Percentiles rank a stretch among this genome's conserved stretches.
These are phyloP conservation scores for Tieghemostelium lacteum DNA, from an alignment of 78 protist species.

Conservation along the genomic window DNA sequence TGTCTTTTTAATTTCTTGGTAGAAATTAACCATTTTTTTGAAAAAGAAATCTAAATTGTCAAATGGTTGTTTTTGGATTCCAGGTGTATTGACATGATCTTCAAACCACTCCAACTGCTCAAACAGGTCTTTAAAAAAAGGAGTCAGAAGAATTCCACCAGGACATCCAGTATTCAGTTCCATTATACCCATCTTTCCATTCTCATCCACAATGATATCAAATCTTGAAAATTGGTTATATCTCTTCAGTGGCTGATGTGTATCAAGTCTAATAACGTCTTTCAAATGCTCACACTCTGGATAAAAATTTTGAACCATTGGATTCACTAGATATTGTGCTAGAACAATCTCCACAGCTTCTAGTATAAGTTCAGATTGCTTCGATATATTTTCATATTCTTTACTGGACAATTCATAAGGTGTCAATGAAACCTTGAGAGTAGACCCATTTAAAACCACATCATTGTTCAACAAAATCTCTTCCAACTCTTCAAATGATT, in stretches of 20 bases:
- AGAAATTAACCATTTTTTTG: background rate
- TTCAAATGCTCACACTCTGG: background rate
- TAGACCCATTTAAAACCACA: background rate
- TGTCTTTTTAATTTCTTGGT: background rate
- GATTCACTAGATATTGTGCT: background rate
- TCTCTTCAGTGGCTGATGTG: background rate
- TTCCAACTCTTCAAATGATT: background rate
- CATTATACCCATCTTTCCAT: background rate
- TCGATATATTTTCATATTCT: background rate
- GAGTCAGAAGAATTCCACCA: background rate
- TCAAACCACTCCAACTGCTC: background rate
- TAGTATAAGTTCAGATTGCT: background rate
- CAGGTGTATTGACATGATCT: background rate
- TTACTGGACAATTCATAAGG: background rate
- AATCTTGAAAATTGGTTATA: background rate
- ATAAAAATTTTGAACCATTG: background rate
- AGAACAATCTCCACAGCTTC: background rate
- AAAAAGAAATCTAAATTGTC: background rate
- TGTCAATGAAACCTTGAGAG: background rate
- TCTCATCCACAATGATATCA: background rate
- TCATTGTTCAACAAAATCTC: background rate
- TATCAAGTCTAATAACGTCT: background rate
- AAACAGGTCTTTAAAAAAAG: background rate
- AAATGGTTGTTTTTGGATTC: background rate
- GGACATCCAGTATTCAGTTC: background rate